Evolutionary conservation across 495 filamentous ascomycete species (phyloP).

Genomic region (Evansstolkia leycettana): DNA sequence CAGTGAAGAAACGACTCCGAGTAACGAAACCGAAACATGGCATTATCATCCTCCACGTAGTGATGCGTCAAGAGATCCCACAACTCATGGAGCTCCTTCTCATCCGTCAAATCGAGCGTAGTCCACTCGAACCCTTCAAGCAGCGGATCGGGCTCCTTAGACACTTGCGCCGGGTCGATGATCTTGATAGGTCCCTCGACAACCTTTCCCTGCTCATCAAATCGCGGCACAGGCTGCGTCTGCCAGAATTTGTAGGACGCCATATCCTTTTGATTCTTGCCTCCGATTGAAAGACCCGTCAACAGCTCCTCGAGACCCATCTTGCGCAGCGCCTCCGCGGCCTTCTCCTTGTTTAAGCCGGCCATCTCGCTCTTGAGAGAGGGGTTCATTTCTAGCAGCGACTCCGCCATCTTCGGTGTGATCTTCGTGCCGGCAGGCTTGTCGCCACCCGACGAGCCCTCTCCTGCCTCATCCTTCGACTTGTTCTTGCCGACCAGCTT

Average conservation of each 20-base stretch:
- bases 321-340: conserved; percentile 53
- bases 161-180: conserved; percentile 63
- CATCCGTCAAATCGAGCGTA: conserved; percentile 69
- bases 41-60: conserved; percentile 92
- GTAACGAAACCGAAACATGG: conserved; percentile 96
- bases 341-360: conserved; percentile 30
- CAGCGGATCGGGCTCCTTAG: conserved; percentile 51
- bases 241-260: conserved; percentile 96
- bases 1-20: conserved; percentile 79
- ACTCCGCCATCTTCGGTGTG: conserved; percentile 28
- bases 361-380: conserved; percentile 36
- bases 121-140: conserved; percentile 86
- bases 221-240: conserved; percentile 87
- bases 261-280: conserved; percentile 92
- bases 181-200: conserved; percentile 52
- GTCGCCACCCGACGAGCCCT: conserved; percentile 6
- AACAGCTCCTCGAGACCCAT: conserved; percentile 68
- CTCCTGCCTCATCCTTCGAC: conserved; percentile 12
- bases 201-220: conserved; percentile 40
- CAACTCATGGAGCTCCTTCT: conserved; percentile 61
- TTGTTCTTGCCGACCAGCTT: conserved; percentile 11
- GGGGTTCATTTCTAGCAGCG: conserved; percentile 37
- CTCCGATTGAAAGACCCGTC: conserved; percentile 61
- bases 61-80: conserved; percentile 82
- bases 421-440: conserved; percentile 24